Percentiles rank a stretch among this genome's conserved stretches.
Conservation (phyloP, 1,139 yeast genomes). For the Geotrichum phurueaensis region DNA sequence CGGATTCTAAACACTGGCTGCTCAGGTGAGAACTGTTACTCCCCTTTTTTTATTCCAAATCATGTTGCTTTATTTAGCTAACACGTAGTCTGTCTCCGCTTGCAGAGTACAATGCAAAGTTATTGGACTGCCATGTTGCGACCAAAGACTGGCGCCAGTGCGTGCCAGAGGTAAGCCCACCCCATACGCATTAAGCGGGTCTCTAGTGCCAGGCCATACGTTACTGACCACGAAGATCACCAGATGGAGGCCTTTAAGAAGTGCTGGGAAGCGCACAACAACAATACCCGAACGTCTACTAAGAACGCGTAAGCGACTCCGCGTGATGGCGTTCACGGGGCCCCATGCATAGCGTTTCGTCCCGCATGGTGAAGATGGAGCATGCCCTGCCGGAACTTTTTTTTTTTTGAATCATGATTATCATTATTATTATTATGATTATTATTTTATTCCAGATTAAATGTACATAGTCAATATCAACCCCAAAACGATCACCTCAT, state of each 20-base stretch:
- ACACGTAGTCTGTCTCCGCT: neutral
- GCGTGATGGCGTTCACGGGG: neutral
- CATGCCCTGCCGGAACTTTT: neutral
- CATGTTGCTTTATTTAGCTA: neutral
- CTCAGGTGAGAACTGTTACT: slow-evolving; percentile 35
- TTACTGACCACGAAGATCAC: neutral
- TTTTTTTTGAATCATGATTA: neutral
- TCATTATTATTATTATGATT: no score
- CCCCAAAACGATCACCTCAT: neutral
- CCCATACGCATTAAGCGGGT: neutral
- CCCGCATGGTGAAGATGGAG: no score
- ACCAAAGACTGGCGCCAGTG: slow-evolving; percentile 72
- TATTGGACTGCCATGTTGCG: slow-evolving; percentile 68
- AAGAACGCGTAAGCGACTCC: slow-evolving; percentile 15
- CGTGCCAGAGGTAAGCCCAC: slow-evolving; percentile 41
- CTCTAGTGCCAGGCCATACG: neutral
- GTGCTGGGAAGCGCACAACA: slow-evolving; percentile 61
- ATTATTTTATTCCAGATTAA: neutral
- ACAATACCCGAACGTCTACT: slow-evolving; percentile 43
- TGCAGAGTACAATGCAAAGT: slow-evolving; percentile 50
- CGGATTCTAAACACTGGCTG: slow-evolving; percentile 68
- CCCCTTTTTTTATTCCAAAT: neutral
- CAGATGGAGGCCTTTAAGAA: slow-evolving; percentile 57
- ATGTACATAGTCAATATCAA: neutral
- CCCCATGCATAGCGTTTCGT: neutral